phyloP scores from a whole-genome alignment of 1,139 yeast genomes.

The Pichia sp. region DNA sequence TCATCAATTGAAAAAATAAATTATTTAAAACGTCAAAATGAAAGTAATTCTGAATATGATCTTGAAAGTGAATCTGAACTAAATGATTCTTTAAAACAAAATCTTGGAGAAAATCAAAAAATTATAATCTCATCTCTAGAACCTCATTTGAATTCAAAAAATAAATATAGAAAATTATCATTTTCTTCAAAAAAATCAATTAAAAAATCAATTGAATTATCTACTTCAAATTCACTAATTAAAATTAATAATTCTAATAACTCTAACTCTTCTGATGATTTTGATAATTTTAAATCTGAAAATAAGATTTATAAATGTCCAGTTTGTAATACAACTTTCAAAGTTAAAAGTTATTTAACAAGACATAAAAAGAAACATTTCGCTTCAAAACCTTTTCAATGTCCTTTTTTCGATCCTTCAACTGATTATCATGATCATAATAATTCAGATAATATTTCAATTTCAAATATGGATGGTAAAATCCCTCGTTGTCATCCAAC shows the following conservation, averaged over 20 bases:
- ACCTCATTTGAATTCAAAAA: neutral
- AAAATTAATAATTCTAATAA: too few species aligned
- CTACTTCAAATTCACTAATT: neutral
- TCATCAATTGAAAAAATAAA: neutral
- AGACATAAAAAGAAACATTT: conserved; percentile 52
- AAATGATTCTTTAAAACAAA: neutral
- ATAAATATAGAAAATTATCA: conserved; percentile 5
- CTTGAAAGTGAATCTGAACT: neutral
- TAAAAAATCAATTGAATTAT: neutral
- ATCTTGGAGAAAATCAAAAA: too few species aligned
- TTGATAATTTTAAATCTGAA: neutral
- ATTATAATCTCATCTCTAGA: too few species aligned
- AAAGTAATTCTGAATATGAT: neutral
- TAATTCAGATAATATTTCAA: conserved; percentile 17
- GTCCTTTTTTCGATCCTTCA: conserved; percentile 37
- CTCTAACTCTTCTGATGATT: neutral
- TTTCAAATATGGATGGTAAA: conserved; percentile 25
- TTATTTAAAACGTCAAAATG: too few species aligned
- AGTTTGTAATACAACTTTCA: conserved; percentile 43
- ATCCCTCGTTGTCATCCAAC: conserved; percentile 46
- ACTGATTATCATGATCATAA: conserved; percentile 28
- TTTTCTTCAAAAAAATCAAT: neutral
- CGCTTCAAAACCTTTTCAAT: conserved; percentile 43
- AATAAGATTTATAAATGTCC: conserved; percentile 30
- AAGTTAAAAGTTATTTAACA: conserved; percentile 52